Evolutionary conservation across 2,329 filamentous ascomycete genomes (phyloP).

Genomic region (Monosporascus sp.): DNA sequence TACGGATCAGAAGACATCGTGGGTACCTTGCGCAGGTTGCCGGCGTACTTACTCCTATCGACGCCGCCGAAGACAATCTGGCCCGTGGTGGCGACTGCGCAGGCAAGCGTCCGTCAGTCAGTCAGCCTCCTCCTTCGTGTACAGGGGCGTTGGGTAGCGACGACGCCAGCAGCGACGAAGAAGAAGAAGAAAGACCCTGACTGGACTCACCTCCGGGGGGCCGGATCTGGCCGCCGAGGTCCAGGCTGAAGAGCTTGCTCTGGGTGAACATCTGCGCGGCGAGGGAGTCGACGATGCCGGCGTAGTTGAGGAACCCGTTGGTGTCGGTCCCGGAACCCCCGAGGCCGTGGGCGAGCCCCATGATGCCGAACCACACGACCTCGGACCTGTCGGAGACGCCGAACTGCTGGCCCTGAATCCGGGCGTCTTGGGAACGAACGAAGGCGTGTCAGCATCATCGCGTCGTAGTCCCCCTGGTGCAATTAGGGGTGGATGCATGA

Average conservation of each 20-base stretch:
- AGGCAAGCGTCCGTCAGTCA: slow-evolving; percentile 2
- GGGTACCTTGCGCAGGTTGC: slow-evolving; percentile 36
- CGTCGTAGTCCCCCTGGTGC: too few species aligned
- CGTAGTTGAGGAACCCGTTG: slow-evolving; percentile 42
- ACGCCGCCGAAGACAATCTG: slow-evolving; percentile 50
- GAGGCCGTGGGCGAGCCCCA: slow-evolving; percentile 43
- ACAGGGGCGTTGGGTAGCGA: neutral
- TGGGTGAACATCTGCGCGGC: slow-evolving; percentile 41
- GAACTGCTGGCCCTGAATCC: slow-evolving; percentile 42
- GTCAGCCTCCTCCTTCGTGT: neutral
- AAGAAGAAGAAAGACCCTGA: neutral
- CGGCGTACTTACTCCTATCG: slow-evolving; percentile 47
- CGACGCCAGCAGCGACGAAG: neutral
- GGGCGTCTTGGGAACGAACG: slow-evolving; percentile 20
- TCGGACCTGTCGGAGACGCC: slow-evolving; percentile 40
- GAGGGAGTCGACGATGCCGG: slow-evolving; percentile 47
- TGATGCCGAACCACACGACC: slow-evolving; percentile 46
- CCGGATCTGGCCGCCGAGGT: slow-evolving; percentile 34
- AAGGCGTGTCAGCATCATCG: too few species aligned
- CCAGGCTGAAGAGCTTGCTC: slow-evolving; percentile 46
- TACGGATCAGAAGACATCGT: slow-evolving; percentile 33
- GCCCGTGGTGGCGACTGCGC: slow-evolving; percentile 33
- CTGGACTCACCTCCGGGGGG: slow-evolving; percentile 17
- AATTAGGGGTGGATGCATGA: neutral
- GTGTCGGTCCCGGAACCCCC: neutral